Evolutionary conservation across 306 rosid genomes (phyloP).

Genomic region (Quercus agrifolia): DNA sequence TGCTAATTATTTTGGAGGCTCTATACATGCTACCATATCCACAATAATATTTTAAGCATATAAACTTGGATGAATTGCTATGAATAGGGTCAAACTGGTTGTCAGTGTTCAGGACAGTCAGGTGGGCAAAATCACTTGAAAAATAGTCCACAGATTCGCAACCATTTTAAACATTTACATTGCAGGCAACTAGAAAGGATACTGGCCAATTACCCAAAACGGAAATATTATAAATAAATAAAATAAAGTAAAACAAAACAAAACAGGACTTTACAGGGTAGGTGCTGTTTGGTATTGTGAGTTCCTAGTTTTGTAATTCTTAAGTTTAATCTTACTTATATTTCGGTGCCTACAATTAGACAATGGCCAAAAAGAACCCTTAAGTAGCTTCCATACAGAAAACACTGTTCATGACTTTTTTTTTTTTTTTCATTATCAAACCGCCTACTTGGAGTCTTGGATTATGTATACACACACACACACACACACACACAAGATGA

Average conservation of each 20-base stretch:
- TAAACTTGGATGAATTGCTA: neutral
- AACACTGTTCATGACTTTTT: neutral
- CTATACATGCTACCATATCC: neutral
- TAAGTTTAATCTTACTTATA: neutral
- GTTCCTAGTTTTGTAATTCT: neutral
- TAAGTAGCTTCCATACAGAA: neutral
- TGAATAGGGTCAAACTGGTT: neutral
- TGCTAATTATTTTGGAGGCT: neutral
- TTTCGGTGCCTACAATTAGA: neutral
- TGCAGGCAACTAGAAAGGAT: neutral
- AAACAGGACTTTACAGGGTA: neutral
- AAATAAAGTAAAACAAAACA: neutral
- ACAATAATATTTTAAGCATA: neutral
- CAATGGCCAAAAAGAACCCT: neutral
- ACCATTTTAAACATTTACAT: neutral
- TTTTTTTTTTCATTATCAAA: neutral
- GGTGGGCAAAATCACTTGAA: neutral
- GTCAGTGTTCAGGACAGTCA: neutral
- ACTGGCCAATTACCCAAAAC: neutral
- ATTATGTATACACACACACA: no score
- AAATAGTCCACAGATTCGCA: neutral
- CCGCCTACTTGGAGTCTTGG: no score
- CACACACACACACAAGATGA: neutral
- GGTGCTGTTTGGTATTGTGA: neutral
- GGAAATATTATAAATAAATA: no score